Percentiles rank a stretch among this genome's conserved stretches.
Evolutionary conservation across 75 land plant genomes (phyloP).

Genomic region (Sequoia sempervirens): DNA sequence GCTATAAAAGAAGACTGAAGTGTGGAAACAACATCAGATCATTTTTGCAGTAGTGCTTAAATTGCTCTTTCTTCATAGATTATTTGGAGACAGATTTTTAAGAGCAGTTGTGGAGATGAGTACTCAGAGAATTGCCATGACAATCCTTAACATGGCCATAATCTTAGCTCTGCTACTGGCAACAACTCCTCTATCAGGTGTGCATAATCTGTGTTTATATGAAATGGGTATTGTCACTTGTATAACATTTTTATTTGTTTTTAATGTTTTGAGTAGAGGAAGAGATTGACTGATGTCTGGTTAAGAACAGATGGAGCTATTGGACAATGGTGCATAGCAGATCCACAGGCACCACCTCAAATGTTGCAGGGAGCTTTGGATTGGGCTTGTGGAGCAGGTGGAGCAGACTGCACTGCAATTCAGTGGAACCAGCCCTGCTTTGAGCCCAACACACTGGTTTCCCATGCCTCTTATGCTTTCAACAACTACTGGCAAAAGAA

Average conservation of each 20-base stretch:
- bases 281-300: not conserved
- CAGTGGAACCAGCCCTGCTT: conserved; percentile 53
- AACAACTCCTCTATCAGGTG: not conserved
- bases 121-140: not conserved
- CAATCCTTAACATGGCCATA: not conserved
- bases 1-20: not conserved
- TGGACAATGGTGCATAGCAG: conserved; percentile 43
- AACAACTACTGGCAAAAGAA: conserved; percentile 55
- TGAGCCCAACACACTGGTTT: conserved; percentile 49
- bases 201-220: not conserved
- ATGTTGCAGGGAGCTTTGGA: conserved; percentile 53
- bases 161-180: not conserved
- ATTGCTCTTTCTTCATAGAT: not conserved
- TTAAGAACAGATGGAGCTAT: not conserved
- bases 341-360: conserved; percentile 46
- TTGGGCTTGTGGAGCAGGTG: conserved; percentile 72
- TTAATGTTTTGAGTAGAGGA: not conserved
- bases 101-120: not conserved
- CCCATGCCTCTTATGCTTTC: conserved; percentile 78
- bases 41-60: not conserved
- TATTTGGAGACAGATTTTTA: not conserved
- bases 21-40: not conserved
- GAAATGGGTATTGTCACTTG: not conserved
- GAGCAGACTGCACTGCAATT: conserved; percentile 54
- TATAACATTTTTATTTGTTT: not conserved